These are phyloP conservation scores for Reutealis trisperma DNA, from an alignment of 345 rosid genomes.

Conservation along the genomic window DNA sequence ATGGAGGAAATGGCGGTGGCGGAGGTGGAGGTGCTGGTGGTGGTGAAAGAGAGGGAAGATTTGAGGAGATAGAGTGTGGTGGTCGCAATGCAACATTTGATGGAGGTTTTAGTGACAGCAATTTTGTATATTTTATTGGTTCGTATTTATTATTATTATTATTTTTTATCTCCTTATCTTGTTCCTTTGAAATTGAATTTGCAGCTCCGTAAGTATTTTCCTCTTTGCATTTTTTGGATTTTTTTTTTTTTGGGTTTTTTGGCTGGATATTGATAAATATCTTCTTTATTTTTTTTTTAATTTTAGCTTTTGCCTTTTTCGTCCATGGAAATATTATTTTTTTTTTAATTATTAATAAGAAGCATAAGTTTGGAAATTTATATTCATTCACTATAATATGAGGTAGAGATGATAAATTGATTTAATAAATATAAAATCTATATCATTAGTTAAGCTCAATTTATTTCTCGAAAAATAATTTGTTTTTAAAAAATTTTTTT, in stretches of 20 bases:
- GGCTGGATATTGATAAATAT: neutral
- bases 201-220: neutral
- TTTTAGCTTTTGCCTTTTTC: neutral
- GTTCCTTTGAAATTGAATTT: neutral
- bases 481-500: too few species aligned
- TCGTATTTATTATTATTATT: neutral
- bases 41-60: constrained; percentile 20
- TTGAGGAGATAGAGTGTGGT: constrained; percentile 3
- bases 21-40: constrained; percentile 14
- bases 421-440: too few species aligned
- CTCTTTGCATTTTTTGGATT: neutral
- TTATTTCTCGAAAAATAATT: too few species aligned
- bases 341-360: too few species aligned
- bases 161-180: neutral
- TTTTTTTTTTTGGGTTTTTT: too few species aligned
- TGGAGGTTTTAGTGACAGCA: neutral
- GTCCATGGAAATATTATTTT: too few species aligned
- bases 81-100: constrained; percentile 47
- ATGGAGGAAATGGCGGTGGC: constrained; percentile 17
- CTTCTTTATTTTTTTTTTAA: neutral
- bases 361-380: too few species aligned
- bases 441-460: too few species aligned
- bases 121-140: neutral
- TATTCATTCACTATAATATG: too few species aligned
- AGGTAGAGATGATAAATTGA: too few species aligned